A percentile compares a stretch with the other conserved stretches of the same genome.
phyloP scores from a whole-genome alignment of 2,329 filamentous ascomycete genomes.

The Xylariales sp. region DNA sequence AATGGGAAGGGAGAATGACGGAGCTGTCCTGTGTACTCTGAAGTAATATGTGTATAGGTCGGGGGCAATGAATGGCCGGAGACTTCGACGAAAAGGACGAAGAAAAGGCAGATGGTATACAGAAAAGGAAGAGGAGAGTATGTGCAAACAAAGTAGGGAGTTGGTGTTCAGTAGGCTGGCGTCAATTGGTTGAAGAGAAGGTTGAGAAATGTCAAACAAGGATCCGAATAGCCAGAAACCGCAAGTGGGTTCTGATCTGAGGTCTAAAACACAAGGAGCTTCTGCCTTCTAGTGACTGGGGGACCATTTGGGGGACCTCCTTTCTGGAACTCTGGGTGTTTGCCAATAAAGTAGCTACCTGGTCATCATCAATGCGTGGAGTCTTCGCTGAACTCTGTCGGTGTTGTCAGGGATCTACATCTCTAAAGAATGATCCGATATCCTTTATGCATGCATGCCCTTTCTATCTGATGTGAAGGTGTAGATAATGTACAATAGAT shows the following conservation, averaged over 20 bases:
- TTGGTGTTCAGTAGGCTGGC: too few relatives aligned
- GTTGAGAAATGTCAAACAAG: too few relatives aligned
- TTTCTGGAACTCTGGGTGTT: constrained; percentile 8
- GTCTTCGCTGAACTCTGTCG: constrained; percentile 10
- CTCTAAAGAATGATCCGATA: too few relatives aligned
- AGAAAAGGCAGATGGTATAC: background rate
- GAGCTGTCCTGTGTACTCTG: too few relatives aligned
- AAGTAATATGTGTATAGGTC: too few relatives aligned
- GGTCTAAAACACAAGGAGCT: constrained; percentile 6
- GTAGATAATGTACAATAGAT: background rate
- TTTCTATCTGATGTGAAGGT: constrained; percentile 7
- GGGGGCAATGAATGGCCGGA: background rate
- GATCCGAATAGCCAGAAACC: constrained; percentile 4
- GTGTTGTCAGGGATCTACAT: constrained; percentile 2
- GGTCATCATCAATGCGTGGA: constrained; percentile 12
- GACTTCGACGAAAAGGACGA: constrained; percentile 1
- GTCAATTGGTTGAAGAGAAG: too few relatives aligned
- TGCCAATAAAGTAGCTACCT: constrained; percentile 10
- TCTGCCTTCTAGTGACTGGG: constrained; percentile 6
- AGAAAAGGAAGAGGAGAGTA: too few relatives aligned
- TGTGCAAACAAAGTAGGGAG: too few relatives aligned
- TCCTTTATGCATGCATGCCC: background rate
- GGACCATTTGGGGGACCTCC: background rate
- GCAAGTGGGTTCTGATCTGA: constrained; percentile 5
- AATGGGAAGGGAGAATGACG: too few relatives aligned